Evolutionary conservation across 176 grass and related monocot genomes (phyloP).

Genomic region (Oryza brachyantha): DNA sequence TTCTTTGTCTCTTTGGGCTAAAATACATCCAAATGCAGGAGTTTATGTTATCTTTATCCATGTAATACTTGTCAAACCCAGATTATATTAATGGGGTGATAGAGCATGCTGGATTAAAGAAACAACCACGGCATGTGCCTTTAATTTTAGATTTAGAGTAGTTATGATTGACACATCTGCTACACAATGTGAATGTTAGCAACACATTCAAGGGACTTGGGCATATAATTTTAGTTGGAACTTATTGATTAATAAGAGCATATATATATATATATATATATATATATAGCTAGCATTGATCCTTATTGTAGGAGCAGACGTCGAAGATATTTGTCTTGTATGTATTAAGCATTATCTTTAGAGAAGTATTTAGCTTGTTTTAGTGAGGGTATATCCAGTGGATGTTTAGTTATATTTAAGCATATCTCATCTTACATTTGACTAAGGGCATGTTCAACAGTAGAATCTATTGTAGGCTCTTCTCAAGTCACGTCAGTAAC

Average conservation of each 20-base stretch:
- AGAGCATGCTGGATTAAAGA: background rate
- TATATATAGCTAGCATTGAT: too few species aligned
- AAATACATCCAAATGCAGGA: background rate
- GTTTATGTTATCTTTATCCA: background rate
- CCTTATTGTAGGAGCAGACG: too few species aligned
- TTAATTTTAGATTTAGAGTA: slow-evolving; percentile 6
- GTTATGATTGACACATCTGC: background rate
- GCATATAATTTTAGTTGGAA: background rate
- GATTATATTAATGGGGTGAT: background rate
- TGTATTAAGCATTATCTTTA: too few species aligned
- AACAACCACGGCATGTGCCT: background rate
- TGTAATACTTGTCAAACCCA: background rate
- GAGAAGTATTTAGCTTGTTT: background rate
- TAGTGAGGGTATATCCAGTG: background rate
- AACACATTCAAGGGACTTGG: background rate
- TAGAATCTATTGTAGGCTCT: too few species aligned
- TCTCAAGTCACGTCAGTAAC: too few species aligned
- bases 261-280: too few species aligned
- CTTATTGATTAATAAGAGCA: background rate
- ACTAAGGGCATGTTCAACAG: too few species aligned
- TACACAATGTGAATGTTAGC: background rate
- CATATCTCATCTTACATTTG: background rate
- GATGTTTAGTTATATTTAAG: background rate
- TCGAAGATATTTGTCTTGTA: too few species aligned
- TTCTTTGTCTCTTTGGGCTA: background rate